Percentiles rank a stretch among this genome's conserved stretches.
Evolutionary conservation across 225 moss, liverwort and hornwort species (phyloP).

Genomic region (Marchantia polymorpha): DNA sequence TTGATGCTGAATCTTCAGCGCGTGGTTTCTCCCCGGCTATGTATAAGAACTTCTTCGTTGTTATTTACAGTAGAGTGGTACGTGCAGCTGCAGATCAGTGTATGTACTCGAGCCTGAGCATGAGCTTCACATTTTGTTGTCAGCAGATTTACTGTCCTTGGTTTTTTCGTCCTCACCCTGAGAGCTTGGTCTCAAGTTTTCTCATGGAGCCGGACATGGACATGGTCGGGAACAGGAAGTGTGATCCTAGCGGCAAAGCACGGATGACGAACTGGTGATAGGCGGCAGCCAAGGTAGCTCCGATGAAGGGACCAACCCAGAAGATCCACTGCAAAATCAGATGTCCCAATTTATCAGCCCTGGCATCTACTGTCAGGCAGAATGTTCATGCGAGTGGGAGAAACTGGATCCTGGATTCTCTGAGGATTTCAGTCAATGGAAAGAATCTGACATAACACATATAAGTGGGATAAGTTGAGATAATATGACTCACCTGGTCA

Average conservation of each 20-base stretch:
- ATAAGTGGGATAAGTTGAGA: too few species aligned
- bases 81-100: background rate
- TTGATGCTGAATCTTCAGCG: too few species aligned
- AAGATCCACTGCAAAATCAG: conserved; percentile 27
- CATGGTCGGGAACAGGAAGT: conserved; percentile 8
- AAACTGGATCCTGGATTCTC: background rate
- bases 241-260: conserved; percentile 3
- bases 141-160: background rate
- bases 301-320: conserved; percentile 33
- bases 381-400: background rate
- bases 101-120: too few species aligned
- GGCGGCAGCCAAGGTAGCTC: conserved; percentile 26
- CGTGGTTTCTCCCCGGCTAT: background rate
- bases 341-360: background rate
- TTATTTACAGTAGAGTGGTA: background rate
- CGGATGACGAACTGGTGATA: conserved; percentile 31
- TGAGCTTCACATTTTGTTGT: background rate
- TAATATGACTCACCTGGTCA: conserved; percentile 27
- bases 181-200: background rate
- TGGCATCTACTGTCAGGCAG: background rate
- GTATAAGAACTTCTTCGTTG: background rate
- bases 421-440: background rate
- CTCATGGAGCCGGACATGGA: background rate
- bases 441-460: background rate
- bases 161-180: background rate